These are phyloP conservation scores for Ganoderma lingzhi DNA, from an alignment of 1,284 basidiomycete genomes.

Conservation along the genomic window DNA sequence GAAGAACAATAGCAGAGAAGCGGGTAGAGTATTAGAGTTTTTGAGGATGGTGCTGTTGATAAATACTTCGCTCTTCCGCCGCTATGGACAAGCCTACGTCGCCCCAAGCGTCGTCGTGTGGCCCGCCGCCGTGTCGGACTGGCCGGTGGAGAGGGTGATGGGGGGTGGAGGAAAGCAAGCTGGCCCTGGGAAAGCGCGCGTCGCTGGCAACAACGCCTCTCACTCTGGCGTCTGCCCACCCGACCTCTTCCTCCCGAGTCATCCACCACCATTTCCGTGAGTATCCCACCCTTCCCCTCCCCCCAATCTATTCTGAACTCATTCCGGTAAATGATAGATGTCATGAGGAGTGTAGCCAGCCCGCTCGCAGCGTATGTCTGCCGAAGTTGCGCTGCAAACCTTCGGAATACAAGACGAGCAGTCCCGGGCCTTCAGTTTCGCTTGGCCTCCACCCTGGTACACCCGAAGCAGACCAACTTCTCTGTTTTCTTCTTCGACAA, in stretches of 20 bases:
- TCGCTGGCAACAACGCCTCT: constrained; percentile 1
- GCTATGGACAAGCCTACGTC: constrained; percentile 28
- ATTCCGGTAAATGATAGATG: constrained; percentile 4
- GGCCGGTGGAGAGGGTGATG: constrained; percentile 20
- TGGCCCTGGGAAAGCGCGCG: constrained; percentile 21
- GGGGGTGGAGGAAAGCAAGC: constrained; percentile 33
- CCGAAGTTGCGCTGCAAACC: constrained; percentile 31
- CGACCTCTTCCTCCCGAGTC: constrained; percentile 9
- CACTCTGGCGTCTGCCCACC: constrained; percentile 10
- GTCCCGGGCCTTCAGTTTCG: constrained; percentile 19
- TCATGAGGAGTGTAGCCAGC: constrained; percentile 21
- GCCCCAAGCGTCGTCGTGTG: constrained; percentile 24
- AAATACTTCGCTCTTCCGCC: constrained; percentile 27
- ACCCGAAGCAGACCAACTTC: constrained; percentile 45
- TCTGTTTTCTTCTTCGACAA: constrained; percentile 71
- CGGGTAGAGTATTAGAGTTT: constrained; percentile 16
- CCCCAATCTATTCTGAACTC: no score
- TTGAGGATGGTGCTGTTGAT: constrained; percentile 19
- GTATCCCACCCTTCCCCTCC: constrained; percentile 8
- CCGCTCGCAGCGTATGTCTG: constrained; percentile 29
- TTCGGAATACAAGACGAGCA: constrained; percentile 22
- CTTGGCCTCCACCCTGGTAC: constrained; percentile 33
- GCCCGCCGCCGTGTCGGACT: constrained; percentile 26
- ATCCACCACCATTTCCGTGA: constrained; percentile 7
- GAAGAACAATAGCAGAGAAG: constrained; percentile 17